A percentile compares a stretch with the other conserved stretches of the same genome.
Conservation (phyloP, 1,139 yeast species). For the Yamadazyma sp. region DNA sequence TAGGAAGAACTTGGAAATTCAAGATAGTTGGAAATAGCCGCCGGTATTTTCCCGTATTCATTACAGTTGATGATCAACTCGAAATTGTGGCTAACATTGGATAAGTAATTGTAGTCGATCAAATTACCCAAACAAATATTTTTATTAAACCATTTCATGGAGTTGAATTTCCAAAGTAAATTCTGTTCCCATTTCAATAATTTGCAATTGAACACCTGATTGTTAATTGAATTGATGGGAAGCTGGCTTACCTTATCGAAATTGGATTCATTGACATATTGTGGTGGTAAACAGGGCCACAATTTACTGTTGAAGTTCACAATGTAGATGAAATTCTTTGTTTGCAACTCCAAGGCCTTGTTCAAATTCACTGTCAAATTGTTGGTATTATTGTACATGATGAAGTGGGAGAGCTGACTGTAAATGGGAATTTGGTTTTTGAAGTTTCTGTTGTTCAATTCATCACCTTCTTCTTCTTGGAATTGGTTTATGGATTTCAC, state of each 20-base stretch:
- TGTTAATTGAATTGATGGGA: conserved; percentile 20
- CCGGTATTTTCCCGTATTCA: conserved; percentile 34
- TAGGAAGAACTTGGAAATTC: conserved; percentile 40
- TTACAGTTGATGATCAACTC: conserved; percentile 36
- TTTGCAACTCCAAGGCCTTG: conserved; percentile 13
- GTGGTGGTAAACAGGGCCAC: conserved; percentile 18
- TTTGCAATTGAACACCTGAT: conserved; percentile 21
- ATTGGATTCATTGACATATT: conserved; percentile 18
- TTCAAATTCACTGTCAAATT: conserved; percentile 15
- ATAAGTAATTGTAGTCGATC: conserved; percentile 29
- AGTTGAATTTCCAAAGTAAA: conserved; percentile 35
- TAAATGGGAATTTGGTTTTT: conserved; percentile 30
- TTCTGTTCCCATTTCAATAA: conserved; percentile 37
- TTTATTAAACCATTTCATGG: conserved; percentile 28
- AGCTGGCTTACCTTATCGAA: conserved; percentile 14
- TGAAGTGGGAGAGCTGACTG: conserved; percentile 35
- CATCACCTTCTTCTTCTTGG: conserved; percentile 9
- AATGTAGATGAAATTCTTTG: conserved; percentile 17
- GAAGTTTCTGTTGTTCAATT: conserved; percentile 34
- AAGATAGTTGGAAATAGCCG: conserved; percentile 22
- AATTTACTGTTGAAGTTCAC: conserved; percentile 17
- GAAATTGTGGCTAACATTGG: conserved; percentile 21
- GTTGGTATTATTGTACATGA: conserved; percentile 28
- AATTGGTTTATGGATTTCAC: conserved; percentile 5
- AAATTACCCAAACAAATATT: conserved; percentile 36